phyloP scores from a whole-genome alignment of 177 flowering plant genomes.

The Telopea speciosissima region DNA sequence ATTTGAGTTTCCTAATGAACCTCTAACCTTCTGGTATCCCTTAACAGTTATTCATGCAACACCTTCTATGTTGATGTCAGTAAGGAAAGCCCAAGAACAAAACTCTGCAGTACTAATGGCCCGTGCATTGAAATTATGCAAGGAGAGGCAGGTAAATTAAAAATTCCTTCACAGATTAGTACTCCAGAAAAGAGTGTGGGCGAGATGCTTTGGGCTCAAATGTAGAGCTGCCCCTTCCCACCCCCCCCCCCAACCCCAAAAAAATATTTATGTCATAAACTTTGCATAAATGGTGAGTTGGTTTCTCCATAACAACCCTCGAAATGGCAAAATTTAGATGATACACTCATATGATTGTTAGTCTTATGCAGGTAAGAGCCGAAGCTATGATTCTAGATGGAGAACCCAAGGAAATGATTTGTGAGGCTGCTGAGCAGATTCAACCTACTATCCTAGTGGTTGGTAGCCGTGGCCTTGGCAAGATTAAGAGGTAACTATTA shows the following conservation, averaged over 20 bases:
- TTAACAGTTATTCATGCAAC: slow-evolving; percentile 40
- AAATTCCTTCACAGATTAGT: background rate
- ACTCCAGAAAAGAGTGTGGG: no score
- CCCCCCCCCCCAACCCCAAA: no score
- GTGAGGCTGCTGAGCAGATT: background rate
- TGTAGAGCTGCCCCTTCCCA: no score
- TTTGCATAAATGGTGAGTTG: no score
- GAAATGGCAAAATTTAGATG: no score
- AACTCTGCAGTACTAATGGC: slow-evolving; percentile 38
- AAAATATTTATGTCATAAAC: no score
- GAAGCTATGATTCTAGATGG: background rate
- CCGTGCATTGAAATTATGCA: slow-evolving; percentile 52
- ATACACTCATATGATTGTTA: background rate
- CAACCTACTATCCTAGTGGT: background rate
- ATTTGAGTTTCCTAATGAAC: no score
- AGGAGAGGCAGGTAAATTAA: slow-evolving; percentile 36
- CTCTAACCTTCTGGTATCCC: background rate
- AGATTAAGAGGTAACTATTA: background rate
- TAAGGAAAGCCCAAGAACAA: slow-evolving; percentile 55
- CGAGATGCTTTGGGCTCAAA: no score
- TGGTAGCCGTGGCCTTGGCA: background rate
- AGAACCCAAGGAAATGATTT: background rate
- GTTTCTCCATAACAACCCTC: no score
- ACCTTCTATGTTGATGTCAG: slow-evolving; percentile 36
- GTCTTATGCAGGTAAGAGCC: background rate